Percentiles rank a stretch among this genome's conserved stretches.
These are phyloP conservation scores for Phylloporus sp. DNA, from an alignment of 1,284 basidiomycete genomes.

Conservation along the genomic window DNA sequence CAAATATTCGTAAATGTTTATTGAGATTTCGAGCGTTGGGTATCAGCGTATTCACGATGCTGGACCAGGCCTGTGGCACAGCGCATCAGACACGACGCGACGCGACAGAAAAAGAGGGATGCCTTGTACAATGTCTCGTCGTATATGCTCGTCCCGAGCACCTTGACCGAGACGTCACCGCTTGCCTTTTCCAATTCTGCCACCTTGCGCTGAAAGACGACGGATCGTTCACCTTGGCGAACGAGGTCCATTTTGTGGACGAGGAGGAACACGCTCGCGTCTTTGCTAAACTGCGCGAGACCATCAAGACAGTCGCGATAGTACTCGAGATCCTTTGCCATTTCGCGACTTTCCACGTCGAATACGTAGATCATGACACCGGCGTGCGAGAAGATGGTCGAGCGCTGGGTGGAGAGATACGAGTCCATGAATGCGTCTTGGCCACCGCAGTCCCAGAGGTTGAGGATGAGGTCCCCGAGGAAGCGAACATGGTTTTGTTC, in stretches of 20 bases:
- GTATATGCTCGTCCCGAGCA: slow-evolving; percentile 97
- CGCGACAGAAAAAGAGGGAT: slow-evolving; percentile 29
- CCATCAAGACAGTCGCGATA: slow-evolving; percentile 88
- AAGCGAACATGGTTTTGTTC: slow-evolving; percentile 98
- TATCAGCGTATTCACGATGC: slow-evolving; percentile 95
- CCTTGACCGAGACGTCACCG: slow-evolving; percentile 62
- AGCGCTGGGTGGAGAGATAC: slow-evolving; percentile 89
- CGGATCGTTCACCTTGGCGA: slow-evolving; percentile 62
- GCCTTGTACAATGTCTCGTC: slow-evolving; percentile 98
- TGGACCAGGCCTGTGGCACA: slow-evolving; percentile 88
- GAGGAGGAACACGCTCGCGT: slow-evolving; percentile 88
- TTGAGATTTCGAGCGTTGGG: slow-evolving; percentile 92
- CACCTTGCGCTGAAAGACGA: slow-evolving; percentile 73
- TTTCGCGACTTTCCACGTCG: slow-evolving; percentile 84
- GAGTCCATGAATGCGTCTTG: slow-evolving; percentile 98
- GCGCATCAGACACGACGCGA: slow-evolving; percentile 14
- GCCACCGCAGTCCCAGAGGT: slow-evolving; percentile 98
- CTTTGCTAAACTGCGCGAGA: slow-evolving; percentile 77
- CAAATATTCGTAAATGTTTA: slow-evolving; percentile 85
- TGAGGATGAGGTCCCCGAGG: slow-evolving; percentile 91
- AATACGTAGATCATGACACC: slow-evolving; percentile 99
- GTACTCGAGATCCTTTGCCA: slow-evolving; percentile 83
- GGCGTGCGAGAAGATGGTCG: slow-evolving; percentile 94
- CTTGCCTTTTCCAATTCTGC: slow-evolving; percentile 75
- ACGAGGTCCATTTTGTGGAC: slow-evolving; percentile 97